Percentiles rank a stretch among this genome's conserved stretches.
Conservation (phyloP, 495 filamentous ascomycete genomes). For the Talaromyces thailandensis region DNA sequence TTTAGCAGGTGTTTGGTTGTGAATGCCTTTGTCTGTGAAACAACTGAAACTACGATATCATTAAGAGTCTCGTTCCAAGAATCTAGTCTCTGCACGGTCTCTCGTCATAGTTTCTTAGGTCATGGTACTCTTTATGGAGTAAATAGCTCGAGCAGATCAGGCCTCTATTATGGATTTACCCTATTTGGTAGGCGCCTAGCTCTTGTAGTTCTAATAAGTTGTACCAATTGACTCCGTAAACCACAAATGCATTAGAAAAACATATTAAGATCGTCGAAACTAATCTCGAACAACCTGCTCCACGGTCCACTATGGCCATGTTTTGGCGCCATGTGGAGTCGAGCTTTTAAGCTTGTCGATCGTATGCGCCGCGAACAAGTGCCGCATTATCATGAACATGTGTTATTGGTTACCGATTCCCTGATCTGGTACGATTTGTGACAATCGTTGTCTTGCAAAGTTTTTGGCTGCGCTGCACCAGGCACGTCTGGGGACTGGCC, state of each 20-base stretch:
- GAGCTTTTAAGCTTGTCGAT: slow-evolving; percentile 1
- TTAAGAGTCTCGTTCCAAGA: background rate
- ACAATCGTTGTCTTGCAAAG: background rate
- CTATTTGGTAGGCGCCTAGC: background rate
- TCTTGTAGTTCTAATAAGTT: background rate
- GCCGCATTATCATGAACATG: background rate
- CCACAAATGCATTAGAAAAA: background rate
- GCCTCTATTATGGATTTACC: background rate
- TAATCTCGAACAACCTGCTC: background rate
- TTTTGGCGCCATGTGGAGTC: slow-evolving; percentile 1
- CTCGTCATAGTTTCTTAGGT: background rate
- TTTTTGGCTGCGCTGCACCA: background rate
- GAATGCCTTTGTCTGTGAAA: no score
- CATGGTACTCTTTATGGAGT: no score
- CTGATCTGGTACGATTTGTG: background rate
- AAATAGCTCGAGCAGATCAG: background rate
- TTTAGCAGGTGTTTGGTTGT: background rate
- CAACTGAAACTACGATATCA: background rate
- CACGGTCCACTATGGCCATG: background rate
- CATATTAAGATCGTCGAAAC: background rate
- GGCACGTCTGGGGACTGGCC: background rate
- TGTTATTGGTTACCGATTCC: background rate
- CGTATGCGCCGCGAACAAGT: background rate
- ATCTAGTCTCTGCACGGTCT: background rate
- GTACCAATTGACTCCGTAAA: background rate